Evolutionary conservation across 305 asterid genomes (phyloP).

Genomic region (Fraxinus floribunda): DNA sequence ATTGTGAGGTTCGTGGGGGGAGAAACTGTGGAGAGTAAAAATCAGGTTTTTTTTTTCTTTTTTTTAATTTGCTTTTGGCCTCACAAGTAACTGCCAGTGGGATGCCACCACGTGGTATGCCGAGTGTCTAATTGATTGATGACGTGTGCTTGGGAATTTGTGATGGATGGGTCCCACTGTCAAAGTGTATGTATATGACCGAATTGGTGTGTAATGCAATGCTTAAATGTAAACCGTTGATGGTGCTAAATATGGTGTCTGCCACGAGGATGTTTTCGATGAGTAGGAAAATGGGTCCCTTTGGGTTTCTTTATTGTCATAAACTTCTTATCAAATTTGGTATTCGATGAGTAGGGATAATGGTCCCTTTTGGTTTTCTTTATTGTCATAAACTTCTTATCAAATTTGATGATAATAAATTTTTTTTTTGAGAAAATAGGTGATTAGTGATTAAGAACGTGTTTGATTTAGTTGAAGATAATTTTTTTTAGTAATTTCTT

Average conservation of each 20-base stretch:
- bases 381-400: not conserved
- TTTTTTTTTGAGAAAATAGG: not conserved
- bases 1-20: not conserved
- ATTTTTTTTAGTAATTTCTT: too few relatives aligned
- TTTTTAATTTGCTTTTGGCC: not conserved
- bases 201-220: not conserved
- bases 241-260: conserved; percentile 33
- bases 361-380: not conserved
- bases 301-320: not conserved
- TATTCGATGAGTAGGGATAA: not conserved
- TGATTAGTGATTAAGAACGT: not conserved
- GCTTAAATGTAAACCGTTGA: conserved; percentile 30
- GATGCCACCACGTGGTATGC: conserved; percentile 32
- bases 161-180: not conserved
- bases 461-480: not conserved
- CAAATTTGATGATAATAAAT: not conserved
- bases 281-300: not conserved
- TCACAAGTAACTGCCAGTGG: conserved; percentile 22
- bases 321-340: not conserved
- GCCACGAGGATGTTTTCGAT: conserved; percentile 22
- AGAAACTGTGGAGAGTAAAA: not conserved
- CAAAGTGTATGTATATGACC: not conserved
- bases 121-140: conserved; percentile 1
- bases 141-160: conserved; percentile 4
- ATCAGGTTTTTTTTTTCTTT: not conserved